phyloP scores from a whole-genome alignment of 2,329 filamentous ascomycete genomes.

The Calonectria hongkongensis region DNA sequence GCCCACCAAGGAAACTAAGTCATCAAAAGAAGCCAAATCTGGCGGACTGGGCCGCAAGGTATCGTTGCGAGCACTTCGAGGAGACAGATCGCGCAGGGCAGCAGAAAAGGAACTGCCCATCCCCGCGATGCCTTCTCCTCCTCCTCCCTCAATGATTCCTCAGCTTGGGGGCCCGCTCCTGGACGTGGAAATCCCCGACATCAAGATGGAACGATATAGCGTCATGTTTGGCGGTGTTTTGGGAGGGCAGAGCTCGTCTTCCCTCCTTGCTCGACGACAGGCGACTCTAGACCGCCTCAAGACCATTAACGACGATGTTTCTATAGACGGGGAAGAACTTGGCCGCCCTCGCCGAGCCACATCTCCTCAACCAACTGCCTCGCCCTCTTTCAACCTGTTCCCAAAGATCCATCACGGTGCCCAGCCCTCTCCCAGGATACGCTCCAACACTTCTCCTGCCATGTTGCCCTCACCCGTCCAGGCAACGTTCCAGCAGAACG shows the following conservation, averaged over 20 bases:
- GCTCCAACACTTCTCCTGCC: constrained; percentile 75
- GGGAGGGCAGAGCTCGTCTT: constrained; percentile 61
- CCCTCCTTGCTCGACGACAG: constrained; percentile 74
- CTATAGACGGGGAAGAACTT: constrained; percentile 58
- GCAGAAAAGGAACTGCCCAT: constrained; percentile 42
- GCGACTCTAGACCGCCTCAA: constrained; percentile 76
- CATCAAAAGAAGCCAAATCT: constrained; percentile 46
- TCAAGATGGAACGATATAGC: constrained; percentile 91
- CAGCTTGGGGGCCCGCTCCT: constrained; percentile 66
- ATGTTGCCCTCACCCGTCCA: constrained; percentile 66
- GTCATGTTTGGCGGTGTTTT: constrained; percentile 92
- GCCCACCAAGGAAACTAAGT: constrained; percentile 30
- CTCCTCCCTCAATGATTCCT: constrained; percentile 45
- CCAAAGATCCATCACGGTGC: constrained; percentile 57
- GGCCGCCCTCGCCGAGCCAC: constrained; percentile 66
- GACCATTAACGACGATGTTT: constrained; percentile 68
- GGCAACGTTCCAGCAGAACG: constrained; percentile 56
- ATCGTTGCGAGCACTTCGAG: constrained; percentile 51
- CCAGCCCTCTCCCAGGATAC: constrained; percentile 63
- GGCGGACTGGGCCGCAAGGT: constrained; percentile 54
- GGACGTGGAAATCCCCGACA: constrained; percentile 86
- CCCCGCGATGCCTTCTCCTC: constrained; percentile 37
- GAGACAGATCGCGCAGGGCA: constrained; percentile 48
- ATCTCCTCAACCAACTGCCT: constrained; percentile 66
- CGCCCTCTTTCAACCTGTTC: constrained; percentile 68